phyloP scores from a whole-genome alignment of 495 filamentous ascomycete genomes.

The Aspergillus nidulans region DNA sequence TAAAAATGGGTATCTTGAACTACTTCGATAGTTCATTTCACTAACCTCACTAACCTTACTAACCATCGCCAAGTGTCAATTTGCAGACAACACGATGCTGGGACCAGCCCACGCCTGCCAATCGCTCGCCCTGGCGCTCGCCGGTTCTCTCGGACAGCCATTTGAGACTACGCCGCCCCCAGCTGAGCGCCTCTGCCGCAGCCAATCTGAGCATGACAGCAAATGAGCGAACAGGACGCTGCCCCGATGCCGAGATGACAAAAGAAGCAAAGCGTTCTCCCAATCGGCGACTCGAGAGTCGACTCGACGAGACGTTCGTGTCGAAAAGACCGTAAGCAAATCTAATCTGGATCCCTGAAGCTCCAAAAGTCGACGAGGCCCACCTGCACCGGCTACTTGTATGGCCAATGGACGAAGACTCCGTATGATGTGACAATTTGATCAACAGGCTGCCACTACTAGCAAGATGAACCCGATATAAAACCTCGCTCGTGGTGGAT shows the following conservation, averaged over 20 bases:
- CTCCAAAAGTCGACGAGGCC: neutral
- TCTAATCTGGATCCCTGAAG: neutral
- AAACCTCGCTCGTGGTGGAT: conserved; percentile 4
- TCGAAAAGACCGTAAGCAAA: neutral
- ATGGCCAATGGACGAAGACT: no score
- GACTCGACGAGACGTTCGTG: neutral
- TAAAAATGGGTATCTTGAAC: neutral
- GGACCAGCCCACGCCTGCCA: neutral
- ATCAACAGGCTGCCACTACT: neutral
- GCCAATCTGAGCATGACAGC: conserved; percentile 15
- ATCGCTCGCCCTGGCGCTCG: neutral
- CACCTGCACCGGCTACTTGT: neutral
- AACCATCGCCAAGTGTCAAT: neutral
- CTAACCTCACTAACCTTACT: neutral
- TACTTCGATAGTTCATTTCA: neutral
- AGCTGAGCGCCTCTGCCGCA: neutral
- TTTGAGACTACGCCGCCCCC: neutral
- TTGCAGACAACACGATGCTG: neutral
- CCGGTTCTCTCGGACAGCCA: neutral
- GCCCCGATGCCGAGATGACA: neutral
- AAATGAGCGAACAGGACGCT: neutral
- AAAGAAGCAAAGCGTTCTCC: conserved; percentile 7
- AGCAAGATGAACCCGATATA: neutral
- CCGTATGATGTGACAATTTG: neutral
- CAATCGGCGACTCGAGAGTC: neutral